Evolutionary conservation across 2,329 filamentous ascomycete species (phyloP).

Genomic region (Ophiocordyceps robertsii): DNA sequence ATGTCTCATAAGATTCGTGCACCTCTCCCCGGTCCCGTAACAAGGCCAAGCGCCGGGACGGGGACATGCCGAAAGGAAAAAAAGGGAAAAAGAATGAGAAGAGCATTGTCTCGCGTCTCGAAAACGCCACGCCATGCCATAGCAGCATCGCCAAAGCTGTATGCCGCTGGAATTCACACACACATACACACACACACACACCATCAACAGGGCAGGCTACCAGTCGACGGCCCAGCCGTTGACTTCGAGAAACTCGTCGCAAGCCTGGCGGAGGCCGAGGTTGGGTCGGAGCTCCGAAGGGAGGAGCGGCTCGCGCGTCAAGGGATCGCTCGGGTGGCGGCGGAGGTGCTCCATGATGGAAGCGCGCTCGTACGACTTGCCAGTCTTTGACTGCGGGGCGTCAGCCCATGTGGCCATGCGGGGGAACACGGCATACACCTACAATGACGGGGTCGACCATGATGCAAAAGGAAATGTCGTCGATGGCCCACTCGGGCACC

Average conservation of each 20-base stretch:
- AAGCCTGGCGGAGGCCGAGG: slow-evolving; percentile 66
- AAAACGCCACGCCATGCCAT: too few relatives aligned
- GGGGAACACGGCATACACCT: slow-evolving; percentile 11
- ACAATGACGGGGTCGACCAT: slow-evolving; percentile 58
- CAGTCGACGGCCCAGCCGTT: slow-evolving; percentile 94
- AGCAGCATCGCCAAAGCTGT: too few relatives aligned
- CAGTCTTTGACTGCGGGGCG: slow-evolving; percentile 54
- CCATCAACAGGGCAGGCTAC: slow-evolving; percentile 26
- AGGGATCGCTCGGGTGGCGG: slow-evolving; percentile 60
- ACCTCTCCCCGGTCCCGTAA: too few relatives aligned
- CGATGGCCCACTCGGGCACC: slow-evolving; percentile 64
- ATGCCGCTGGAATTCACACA: too few relatives aligned
- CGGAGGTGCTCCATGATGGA: slow-evolving; percentile 79
- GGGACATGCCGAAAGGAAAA: too few relatives aligned
- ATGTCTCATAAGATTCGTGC: too few relatives aligned
- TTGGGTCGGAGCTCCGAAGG: slow-evolving; percentile 67
- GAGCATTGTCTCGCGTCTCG: too few relatives aligned
- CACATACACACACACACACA: too few relatives aligned
- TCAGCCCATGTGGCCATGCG: not conserved
- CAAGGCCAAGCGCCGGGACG: too few relatives aligned
- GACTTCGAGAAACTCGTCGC: slow-evolving; percentile 68
- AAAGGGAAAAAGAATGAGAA: too few relatives aligned
- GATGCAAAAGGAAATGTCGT: slow-evolving; percentile 61
- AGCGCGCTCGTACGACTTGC: slow-evolving; percentile 79
- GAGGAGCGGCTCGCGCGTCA: slow-evolving; percentile 64